phyloP scores from a whole-genome alignment of 2,329 filamentous ascomycete genomes.

The Epichloe coenophiala region DNA sequence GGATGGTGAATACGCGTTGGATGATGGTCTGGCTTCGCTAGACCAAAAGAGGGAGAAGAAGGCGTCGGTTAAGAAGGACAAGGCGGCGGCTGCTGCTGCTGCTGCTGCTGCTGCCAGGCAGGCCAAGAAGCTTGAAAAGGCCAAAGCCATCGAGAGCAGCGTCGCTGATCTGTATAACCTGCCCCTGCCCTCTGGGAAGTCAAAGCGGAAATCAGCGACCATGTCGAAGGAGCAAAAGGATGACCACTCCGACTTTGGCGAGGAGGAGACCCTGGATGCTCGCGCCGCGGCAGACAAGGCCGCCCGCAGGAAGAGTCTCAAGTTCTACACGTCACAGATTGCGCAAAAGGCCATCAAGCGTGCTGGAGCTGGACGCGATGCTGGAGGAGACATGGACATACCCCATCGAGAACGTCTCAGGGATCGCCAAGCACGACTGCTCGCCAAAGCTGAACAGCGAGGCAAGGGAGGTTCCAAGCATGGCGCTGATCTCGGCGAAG shows the following conservation, averaged over 20 bases:
- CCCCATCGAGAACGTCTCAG: slow-evolving; percentile 79
- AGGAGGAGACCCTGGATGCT: slow-evolving; percentile 68
- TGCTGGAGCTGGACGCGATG: slow-evolving; percentile 55
- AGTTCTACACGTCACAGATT: slow-evolving; percentile 97
- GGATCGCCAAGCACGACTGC: slow-evolving; percentile 75
- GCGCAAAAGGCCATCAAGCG: slow-evolving; percentile 87
- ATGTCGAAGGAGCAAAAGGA: slow-evolving; percentile 29
- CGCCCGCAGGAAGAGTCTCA: slow-evolving; percentile 76
- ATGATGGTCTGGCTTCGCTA: slow-evolving; percentile 7
- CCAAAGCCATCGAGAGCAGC: slow-evolving; percentile 53
- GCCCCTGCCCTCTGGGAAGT: slow-evolving; percentile 34
- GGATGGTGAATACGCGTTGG: slow-evolving; percentile 11
- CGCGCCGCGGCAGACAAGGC: slow-evolving; percentile 77
- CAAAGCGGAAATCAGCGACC: slow-evolving; percentile 21
- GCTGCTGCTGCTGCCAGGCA: slow-evolving; percentile 20
- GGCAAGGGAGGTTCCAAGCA: slow-evolving; percentile 52
- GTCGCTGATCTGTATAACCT: slow-evolving; percentile 58
- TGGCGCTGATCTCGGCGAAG: slow-evolving; percentile 55
- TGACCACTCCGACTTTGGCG: slow-evolving; percentile 81
- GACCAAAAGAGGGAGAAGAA: slow-evolving; percentile 17
- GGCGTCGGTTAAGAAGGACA: slow-evolving; percentile 20
- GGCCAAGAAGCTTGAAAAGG: slow-evolving; percentile 31
- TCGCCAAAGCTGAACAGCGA: slow-evolving; percentile 75
- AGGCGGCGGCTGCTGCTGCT: slow-evolving; percentile 16
- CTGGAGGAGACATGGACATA: slow-evolving; percentile 69